A percentile compares a stretch with the other conserved stretches of the same genome.
phyloP scores from a whole-genome alignment of 306 rosid genomes.

The Corylus heterophylla region DNA sequence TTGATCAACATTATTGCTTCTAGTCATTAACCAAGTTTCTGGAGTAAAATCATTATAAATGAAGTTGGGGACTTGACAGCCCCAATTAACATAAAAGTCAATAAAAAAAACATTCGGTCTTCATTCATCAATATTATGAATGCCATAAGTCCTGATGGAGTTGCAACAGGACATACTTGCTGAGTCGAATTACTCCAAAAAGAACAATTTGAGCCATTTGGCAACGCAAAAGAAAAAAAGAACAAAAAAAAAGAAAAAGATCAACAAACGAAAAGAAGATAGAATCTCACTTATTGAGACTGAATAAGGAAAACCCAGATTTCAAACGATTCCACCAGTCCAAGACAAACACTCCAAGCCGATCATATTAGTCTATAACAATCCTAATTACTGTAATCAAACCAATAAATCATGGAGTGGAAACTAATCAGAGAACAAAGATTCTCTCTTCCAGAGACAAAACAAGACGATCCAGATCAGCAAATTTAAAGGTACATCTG shows the following conservation, averaged over 20 bases:
- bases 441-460: not conserved
- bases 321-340: not conserved
- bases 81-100: not conserved
- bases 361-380: not conserved
- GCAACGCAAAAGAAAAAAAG: not conserved
- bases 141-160: not conserved
- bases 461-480: not conserved
- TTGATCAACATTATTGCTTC: not conserved
- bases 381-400: not conserved
- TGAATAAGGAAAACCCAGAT: conserved; percentile 1
- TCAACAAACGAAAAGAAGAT: not conserved
- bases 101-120: not conserved
- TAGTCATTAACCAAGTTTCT: conserved; percentile 7
- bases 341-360: not conserved
- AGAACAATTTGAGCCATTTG: not conserved
- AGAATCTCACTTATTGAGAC: not conserved
- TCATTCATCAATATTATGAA: not conserved
- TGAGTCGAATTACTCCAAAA: not conserved
- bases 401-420: not conserved
- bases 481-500: too few relatives aligned
- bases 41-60: not conserved
- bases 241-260: not conserved
- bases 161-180: not conserved
- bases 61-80: not conserved
- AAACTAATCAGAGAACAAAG: conserved; percentile 4